Conservation (phyloP, 2,329 filamentous ascomycete species). For the Ophiostoma tasmaniense region DNA sequence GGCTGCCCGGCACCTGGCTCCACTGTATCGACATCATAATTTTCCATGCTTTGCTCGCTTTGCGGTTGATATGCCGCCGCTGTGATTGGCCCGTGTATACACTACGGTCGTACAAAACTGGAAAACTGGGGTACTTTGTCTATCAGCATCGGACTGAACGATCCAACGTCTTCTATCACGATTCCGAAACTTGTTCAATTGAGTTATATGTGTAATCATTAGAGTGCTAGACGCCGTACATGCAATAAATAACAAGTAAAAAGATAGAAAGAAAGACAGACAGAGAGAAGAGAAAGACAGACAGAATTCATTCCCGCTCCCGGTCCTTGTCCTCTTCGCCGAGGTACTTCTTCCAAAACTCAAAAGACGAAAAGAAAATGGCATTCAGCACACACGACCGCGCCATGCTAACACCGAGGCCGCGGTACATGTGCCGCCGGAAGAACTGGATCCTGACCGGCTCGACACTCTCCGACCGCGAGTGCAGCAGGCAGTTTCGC, state of each 20-base stretch:
- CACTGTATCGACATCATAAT: conserved; percentile 13
- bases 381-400: conserved; percentile 77
- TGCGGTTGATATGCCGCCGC: conserved; percentile 2
- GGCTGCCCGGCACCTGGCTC: not conserved
- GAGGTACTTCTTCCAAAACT: conserved; percentile 62
- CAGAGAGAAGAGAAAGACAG: not conserved
- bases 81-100: conserved; percentile 16
- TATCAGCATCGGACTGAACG: not conserved
- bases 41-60: not conserved
- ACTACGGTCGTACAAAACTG: too few relatives aligned
- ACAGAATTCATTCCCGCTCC: not conserved
- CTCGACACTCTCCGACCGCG: conserved; percentile 54
- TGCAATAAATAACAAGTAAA: not conserved
- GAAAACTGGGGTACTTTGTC: not conserved
- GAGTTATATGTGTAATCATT: not conserved
- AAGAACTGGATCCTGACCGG: conserved; percentile 71
- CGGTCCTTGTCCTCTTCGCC: not conserved
- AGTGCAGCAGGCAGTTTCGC: conserved; percentile 65
- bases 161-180: not conserved
- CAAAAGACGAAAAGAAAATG: conserved; percentile 84
- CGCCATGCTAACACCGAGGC: conserved; percentile 73
- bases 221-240: not conserved
- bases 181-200: not conserved
- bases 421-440: conserved; percentile 70
- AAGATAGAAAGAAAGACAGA: not conserved